A percentile compares a stretch with the other conserved stretches of the same genome.
phyloP scores from a whole-genome alignment of 2,329 filamentous ascomycete genomes.

The Claviceps humidiphila region DNA sequence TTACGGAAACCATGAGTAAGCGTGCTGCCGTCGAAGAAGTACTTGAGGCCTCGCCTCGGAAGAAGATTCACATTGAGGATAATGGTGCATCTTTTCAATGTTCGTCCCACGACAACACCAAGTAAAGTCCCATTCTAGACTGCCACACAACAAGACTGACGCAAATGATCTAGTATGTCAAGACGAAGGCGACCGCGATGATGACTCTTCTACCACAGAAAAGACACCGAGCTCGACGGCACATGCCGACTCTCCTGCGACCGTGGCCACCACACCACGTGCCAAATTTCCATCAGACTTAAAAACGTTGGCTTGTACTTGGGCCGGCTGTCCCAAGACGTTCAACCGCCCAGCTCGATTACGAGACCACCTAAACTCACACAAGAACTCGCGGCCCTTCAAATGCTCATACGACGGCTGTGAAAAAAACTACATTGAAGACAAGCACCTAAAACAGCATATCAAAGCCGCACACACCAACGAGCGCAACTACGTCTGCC shows the following conservation, averaged over 20 bases:
- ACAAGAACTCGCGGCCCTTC: conserved; percentile 75
- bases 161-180: background rate
- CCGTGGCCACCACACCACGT: conserved; percentile 27
- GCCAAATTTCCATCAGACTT: conserved; percentile 52
- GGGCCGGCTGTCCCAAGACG: conserved; percentile 61
- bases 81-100: conserved; percentile 11
- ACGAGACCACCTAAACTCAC: conserved; percentile 66
- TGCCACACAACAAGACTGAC: background rate
- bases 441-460: conserved; percentile 78
- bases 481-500: conserved; percentile 57
- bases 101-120: conserved; percentile 5
- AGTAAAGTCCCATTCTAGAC: background rate
- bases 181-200: conserved; percentile 13
- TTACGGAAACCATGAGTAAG: conserved; percentile 18
- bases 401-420: conserved; percentile 58
- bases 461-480: conserved; percentile 68
- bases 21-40: conserved; percentile 15
- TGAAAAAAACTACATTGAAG: conserved; percentile 71
- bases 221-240: conserved; percentile 20
- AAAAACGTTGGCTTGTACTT: conserved; percentile 67
- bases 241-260: conserved; percentile 20
- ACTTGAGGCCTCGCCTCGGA: conserved; percentile 14
- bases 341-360: conserved; percentile 81
- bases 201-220: conserved; percentile 20
- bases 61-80: conserved; percentile 13